phyloP scores from a whole-genome alignment of 2,329 filamentous ascomycete genomes.

The Esteya vermicola region DNA sequence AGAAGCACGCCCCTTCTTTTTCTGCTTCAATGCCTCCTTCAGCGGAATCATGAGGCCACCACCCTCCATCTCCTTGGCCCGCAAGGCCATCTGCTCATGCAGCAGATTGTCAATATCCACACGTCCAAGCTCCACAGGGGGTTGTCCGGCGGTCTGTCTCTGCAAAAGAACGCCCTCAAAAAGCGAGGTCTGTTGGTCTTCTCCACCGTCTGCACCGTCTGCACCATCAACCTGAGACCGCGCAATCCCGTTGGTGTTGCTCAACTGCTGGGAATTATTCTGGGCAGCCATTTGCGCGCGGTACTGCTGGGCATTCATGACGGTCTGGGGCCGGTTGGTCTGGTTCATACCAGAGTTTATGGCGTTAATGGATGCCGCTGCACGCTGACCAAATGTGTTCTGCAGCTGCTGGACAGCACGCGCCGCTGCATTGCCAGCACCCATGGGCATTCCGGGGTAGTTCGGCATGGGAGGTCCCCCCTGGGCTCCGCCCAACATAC shows the following conservation, averaged over 20 bases:
- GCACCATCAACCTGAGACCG: conserved; percentile 64
- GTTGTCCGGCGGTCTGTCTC: conserved; percentile 36
- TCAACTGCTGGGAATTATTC: conserved; percentile 22
- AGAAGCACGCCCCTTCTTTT: too few species aligned
- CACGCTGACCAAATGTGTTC: conserved; percentile 45
- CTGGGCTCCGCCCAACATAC: neutral
- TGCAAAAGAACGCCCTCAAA: conserved; percentile 46
- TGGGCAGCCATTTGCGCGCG: conserved; percentile 18
- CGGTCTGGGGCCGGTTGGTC: conserved; percentile 10
- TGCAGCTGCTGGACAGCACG: conserved; percentile 44
- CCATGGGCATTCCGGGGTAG: conserved; percentile 14
- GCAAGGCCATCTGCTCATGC: conserved; percentile 50
- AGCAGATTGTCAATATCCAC: conserved; percentile 56
- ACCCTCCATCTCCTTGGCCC: conserved; percentile 56
- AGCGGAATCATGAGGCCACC: conserved; percentile 65
- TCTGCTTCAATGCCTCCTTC: conserved; percentile 32
- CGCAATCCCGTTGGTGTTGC: conserved; percentile 25
- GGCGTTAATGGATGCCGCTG: conserved; percentile 52
- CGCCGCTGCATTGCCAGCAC: conserved; percentile 28
- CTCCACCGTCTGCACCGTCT: conserved; percentile 51
- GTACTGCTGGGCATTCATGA: conserved; percentile 17
- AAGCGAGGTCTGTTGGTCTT: conserved; percentile 31
- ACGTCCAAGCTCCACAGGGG: conserved; percentile 39
- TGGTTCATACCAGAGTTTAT: conserved; percentile 31
- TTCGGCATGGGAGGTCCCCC: conserved; percentile 16